Percentiles rank a stretch among this genome's conserved stretches.
phyloP scores from a whole-genome alignment of 2,329 filamentous ascomycete genomes.

The Cladosporium sp. region DNA sequence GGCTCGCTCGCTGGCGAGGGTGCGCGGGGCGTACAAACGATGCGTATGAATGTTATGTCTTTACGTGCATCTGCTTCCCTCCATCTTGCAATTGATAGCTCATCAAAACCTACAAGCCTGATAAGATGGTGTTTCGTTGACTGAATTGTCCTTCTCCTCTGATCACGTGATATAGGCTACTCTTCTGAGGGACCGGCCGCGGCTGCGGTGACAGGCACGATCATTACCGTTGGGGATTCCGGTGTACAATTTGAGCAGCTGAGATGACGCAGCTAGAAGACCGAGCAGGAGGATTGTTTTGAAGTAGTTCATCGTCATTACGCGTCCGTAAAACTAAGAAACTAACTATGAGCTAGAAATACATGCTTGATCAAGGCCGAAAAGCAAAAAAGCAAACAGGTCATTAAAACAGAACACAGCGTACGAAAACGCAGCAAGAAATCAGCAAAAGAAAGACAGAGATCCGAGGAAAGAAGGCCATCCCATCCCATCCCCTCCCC shows the following conservation, averaged over 20 bases:
- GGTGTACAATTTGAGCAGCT: neutral
- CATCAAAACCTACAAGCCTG: neutral
- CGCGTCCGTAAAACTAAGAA: conserved; percentile 8
- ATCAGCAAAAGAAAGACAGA: neutral
- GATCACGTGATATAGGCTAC: neutral
- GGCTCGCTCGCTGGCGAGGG: too few species aligned
- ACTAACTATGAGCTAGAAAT: neutral
- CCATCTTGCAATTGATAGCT: too few species aligned
- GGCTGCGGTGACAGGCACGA: too few species aligned
- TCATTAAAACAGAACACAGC: neutral
- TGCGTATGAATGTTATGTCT: too few species aligned
- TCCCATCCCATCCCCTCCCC: neutral
- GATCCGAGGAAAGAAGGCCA: neutral
- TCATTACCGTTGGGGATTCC: neutral
- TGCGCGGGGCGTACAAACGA: too few species aligned
- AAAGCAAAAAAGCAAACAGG: neutral
- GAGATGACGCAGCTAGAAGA: neutral
- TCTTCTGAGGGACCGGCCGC: neutral
- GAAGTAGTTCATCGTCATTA: conserved; percentile 6
- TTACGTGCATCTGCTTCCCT: too few species aligned
- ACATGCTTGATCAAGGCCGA: neutral
- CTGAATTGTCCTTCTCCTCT: neutral
- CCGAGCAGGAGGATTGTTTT: neutral
- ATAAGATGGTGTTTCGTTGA: neutral
- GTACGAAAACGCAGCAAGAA: conserved; percentile 1